These are phyloP conservation scores for Plantago elongata DNA, from an alignment of 257 asterid genomes.

Conservation along the genomic window DNA sequence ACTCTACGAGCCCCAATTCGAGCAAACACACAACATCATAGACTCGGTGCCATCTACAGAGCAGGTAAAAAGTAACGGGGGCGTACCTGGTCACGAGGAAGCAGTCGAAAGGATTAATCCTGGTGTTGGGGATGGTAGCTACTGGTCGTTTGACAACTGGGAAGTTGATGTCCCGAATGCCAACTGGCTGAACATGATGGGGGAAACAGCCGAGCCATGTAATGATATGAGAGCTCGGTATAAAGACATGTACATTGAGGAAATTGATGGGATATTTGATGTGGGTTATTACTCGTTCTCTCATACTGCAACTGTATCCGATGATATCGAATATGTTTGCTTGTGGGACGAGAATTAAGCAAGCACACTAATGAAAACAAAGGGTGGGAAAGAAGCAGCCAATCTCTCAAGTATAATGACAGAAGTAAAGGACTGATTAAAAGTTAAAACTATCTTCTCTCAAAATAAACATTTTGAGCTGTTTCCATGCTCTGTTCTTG, in stretches of 20 bases:
- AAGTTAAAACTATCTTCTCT: too few relatives aligned
- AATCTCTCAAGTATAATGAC: background rate
- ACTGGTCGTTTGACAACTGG: constrained; percentile 14
- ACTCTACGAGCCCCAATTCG: constrained; percentile 27
- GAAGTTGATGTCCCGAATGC: background rate
- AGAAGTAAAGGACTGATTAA: background rate
- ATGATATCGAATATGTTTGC: constrained; percentile 42
- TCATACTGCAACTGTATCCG: constrained; percentile 20
- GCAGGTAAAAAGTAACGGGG: background rate
- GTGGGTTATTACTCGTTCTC: constrained; percentile 23
- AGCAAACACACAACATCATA: constrained; percentile 13
- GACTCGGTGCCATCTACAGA: constrained; percentile 15
- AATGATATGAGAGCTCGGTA: constrained; percentile 26
- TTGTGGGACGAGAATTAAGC: constrained; percentile 36
- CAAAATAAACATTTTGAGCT: background rate
- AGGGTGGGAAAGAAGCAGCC: background rate
- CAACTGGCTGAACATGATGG: constrained; percentile 28
- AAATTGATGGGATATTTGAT: constrained; percentile 24
- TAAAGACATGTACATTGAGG: constrained; percentile 26
- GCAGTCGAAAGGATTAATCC: background rate
- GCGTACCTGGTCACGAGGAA: too few relatives aligned
- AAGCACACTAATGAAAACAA: background rate
- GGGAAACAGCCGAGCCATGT: constrained; percentile 22
- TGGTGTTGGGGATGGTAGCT: constrained; percentile 6
- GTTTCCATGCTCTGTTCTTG: background rate